A percentile compares a stretch with the other conserved stretches of the same genome.
phyloP scores from a whole-genome alignment of 2,329 filamentous ascomycete species.

The Nemania abortiva region DNA sequence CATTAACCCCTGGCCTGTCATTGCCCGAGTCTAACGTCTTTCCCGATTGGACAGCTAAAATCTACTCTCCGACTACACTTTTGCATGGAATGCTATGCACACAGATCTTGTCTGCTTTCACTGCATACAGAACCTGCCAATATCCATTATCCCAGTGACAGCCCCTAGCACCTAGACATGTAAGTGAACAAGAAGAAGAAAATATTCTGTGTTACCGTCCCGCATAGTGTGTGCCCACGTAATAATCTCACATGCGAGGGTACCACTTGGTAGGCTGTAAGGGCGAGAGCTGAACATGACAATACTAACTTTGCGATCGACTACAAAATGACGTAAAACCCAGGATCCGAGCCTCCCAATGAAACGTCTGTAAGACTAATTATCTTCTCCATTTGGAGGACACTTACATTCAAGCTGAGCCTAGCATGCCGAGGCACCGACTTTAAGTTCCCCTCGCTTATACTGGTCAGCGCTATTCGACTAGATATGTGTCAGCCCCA shows the following conservation, averaged over 20 bases:
- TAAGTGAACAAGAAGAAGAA: neutral
- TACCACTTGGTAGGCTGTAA: neutral
- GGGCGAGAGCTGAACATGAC: neutral
- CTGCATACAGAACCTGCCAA: neutral
- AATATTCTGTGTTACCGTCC: neutral
- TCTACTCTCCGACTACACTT: neutral
- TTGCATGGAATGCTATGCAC: neutral
- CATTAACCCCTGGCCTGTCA: neutral
- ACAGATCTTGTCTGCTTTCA: no score
- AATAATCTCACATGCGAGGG: neutral
- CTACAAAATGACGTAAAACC: neutral
- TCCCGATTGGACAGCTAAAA: neutral
- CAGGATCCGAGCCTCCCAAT: neutral
- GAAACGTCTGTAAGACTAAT: neutral
- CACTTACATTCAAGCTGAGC: conserved; percentile 3
- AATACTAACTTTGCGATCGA: neutral
- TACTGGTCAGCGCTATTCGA: conserved; percentile 4
- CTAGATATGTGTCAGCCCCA: neutral
- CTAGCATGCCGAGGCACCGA: neutral
- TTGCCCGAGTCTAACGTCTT: neutral
- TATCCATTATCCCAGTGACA: neutral
- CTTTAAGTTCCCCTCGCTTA: neutral
- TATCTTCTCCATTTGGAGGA: neutral
- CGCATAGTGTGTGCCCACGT: no score
- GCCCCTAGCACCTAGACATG: neutral